Conservation (phyloP, 257 asterid species). For the Solanum chiquidenum region DNA sequence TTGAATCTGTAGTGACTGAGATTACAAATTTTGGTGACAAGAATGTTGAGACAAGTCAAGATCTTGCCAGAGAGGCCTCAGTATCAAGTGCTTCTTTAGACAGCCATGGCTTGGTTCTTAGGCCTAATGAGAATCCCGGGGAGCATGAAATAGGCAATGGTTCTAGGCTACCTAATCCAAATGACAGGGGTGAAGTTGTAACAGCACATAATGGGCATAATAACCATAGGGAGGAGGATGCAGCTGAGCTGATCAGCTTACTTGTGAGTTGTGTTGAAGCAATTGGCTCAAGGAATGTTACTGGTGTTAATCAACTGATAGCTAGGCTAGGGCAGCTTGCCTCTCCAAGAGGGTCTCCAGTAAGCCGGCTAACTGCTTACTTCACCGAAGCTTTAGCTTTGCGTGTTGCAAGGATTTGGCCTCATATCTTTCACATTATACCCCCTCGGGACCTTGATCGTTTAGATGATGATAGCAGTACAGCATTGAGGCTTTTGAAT, state of each 20-base stretch:
- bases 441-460: constrained; percentile 66
- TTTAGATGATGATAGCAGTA: constrained; percentile 38
- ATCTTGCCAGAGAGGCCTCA: constrained; percentile 39
- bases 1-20: constrained; percentile 53
- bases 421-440: constrained; percentile 52
- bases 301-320: constrained; percentile 48
- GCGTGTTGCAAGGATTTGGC: constrained; percentile 74
- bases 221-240: constrained; percentile 40
- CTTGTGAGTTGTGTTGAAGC: constrained; percentile 80
- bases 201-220: constrained; percentile 25
- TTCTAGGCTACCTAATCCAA: constrained; percentile 31
- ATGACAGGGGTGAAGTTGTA: constrained; percentile 12
- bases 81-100: constrained; percentile 64
- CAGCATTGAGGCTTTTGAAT: constrained; percentile 53
- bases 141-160: constrained; percentile 51
- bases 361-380: constrained; percentile 68
- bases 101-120: constrained; percentile 35
- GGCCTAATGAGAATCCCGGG: constrained; percentile 19
- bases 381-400: constrained; percentile 80
- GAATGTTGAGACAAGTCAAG: constrained; percentile 29
- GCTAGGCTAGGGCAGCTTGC: constrained; percentile 86
- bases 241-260: constrained; percentile 57
- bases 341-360: constrained; percentile 69
- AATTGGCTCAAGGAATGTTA: constrained; percentile 42
- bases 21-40: constrained; percentile 42